Evolutionary conservation across 2,329 filamentous ascomycete species (phyloP), one percentile per base, ranked within the genome.

Genomic region (Beauveria australis): DNA sequence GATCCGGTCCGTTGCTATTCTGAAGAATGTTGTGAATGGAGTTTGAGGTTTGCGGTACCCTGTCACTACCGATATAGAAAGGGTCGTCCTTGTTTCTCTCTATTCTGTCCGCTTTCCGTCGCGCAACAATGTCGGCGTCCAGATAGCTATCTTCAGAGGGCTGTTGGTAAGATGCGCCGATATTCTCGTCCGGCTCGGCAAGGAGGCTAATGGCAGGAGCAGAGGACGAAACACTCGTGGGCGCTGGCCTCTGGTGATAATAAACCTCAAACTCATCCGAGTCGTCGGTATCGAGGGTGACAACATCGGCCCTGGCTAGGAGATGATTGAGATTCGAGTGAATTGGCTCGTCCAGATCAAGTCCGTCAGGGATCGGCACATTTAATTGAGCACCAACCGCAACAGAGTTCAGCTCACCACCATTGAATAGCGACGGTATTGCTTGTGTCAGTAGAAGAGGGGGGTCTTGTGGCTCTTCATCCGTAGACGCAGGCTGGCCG

Each of bases 1-100:
- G 77, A 49, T 89, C 88, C 2, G 88, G 86, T 2, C 87, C 88
- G 69, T 93, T 92, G 61, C 85, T 85, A 61, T 81, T 85, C 62
- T 85, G 81, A 3, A 89, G 77, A 61, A 94, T 91, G 65, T 85
- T 89, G 68, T 93, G 89, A 54, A 94, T 86, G 0, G 90, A 90
- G 1, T 89, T 93, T 0, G 88, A 88, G 6, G 82, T 82, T 40
- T 85, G 84, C 4, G 84, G 85, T 0, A 76, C 74, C n/a, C 75
- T 75, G 28, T 78, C 79, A 47, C 75, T 77, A 41, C 75, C 77
- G 68, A 99, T 97, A 70, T 99, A 99, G 72, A 96, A 99, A 0
- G 94, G 94, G 68, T 99, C 94, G 69, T 97, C 93, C 66, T 84
- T 89, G 72, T 96, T 91, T 61, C 91, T 84, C 70, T 96, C 92